These are phyloP conservation scores for Aspergillus niger DNA, from an alignment of 2,329 filamentous ascomycete species.

Conservation along the genomic window DNA sequence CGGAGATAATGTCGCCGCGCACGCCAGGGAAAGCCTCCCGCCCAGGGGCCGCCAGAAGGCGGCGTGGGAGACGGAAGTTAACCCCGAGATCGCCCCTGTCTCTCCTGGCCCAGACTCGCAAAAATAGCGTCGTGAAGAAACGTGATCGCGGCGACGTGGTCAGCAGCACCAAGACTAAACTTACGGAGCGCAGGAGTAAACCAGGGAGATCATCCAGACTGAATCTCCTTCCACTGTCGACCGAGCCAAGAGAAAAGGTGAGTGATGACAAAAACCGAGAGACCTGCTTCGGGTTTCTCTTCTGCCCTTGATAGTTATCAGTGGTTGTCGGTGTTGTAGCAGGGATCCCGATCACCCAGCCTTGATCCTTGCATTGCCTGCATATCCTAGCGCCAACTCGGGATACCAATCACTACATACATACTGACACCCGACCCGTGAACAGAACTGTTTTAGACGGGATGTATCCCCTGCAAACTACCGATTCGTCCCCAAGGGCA, in stretches of 20 bases:
- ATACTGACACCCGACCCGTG: slow-evolving; percentile 7
- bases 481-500: slow-evolving; percentile 45
- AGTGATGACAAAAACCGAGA: slow-evolving; percentile 2
- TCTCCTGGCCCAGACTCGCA: slow-evolving; percentile 17
- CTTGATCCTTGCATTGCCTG: not conserved
- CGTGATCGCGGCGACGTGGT: slow-evolving; percentile 6
- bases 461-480: slow-evolving; percentile 35
- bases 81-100: slow-evolving; percentile 19
- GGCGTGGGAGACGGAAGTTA: slow-evolving; percentile 13
- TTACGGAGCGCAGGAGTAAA: not conserved
- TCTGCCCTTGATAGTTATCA: not conserved
- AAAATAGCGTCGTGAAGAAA: slow-evolving; percentile 12
- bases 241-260: slow-evolving; percentile 33
- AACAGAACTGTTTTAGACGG: slow-evolving; percentile 35
- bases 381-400: slow-evolving; percentile 11
- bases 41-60: slow-evolving; percentile 3
- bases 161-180: slow-evolving; percentile 7
- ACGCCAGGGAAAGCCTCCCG: slow-evolving; percentile 10
- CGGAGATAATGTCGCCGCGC: not conserved
- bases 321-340: not conserved
- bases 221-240: slow-evolving; percentile 22
- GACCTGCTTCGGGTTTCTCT: too few relatives aligned
- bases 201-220: slow-evolving; percentile 5
- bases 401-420: not conserved
- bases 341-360: not conserved